These are phyloP conservation scores for Hymenoscyphus fructigenus DNA, from an alignment of 2,329 filamentous ascomycete genomes.

Conservation along the genomic window DNA sequence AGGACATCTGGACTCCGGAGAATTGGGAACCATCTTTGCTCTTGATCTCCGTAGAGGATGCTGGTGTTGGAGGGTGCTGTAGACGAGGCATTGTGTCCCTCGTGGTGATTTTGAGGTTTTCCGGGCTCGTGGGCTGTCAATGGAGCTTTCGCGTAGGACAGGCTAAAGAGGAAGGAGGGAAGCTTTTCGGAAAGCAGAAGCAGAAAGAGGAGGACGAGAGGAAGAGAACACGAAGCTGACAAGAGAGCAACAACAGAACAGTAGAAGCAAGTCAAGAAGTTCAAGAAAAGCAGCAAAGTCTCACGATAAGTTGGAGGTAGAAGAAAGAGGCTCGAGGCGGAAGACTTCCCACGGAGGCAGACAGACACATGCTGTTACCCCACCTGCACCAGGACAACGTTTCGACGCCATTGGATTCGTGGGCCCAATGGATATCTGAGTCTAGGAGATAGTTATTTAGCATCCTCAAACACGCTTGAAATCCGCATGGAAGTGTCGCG, in stretches of 20 bases:
- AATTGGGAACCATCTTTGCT: slow-evolving; percentile 66
- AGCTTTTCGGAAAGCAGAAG: slow-evolving; percentile 6
- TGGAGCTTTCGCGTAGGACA: slow-evolving; percentile 14
- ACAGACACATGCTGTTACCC: not conserved
- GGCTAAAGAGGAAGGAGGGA: slow-evolving; percentile 2
- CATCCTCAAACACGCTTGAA: slow-evolving; percentile 11
- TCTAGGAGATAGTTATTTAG: not conserved
- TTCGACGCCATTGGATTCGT: not conserved
- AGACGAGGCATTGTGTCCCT: slow-evolving; percentile 60
- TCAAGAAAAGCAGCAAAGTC: not conserved
- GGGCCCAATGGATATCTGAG: not conserved
- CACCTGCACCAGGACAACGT: not conserved
- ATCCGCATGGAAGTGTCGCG: slow-evolving; percentile 16
- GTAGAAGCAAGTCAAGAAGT: not conserved
- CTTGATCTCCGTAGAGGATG: slow-evolving; percentile 76
- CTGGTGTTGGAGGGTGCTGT: slow-evolving; percentile 71
- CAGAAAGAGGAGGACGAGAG: slow-evolving; percentile 10
- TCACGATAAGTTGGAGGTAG: not conserved
- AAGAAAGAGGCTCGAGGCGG: not conserved
- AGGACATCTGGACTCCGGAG: slow-evolving; percentile 64
- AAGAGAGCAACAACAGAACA: not conserved
- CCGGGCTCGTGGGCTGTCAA: slow-evolving; percentile 21
- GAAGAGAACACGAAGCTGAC: slow-evolving; percentile 10
- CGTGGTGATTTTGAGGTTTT: not conserved
- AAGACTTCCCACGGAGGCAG: not conserved